Base-by-base conservation (phyloP, 495 filamentous ascomycete genomes). In the Aspergillus conjunctus region DNA sequence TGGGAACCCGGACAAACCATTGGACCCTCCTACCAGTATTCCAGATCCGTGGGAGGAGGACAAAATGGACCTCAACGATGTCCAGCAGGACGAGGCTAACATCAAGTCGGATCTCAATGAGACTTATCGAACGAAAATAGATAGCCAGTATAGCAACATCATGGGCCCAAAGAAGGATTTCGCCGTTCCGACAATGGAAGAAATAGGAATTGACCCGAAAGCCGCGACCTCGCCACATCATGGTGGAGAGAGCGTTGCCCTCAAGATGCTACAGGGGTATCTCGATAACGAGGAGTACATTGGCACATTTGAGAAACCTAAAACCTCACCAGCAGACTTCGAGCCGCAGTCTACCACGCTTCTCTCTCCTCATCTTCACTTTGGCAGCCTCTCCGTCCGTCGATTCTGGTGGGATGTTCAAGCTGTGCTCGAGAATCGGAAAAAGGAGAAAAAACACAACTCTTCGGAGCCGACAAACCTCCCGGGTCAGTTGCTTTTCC, bases 321-420 rank as follows among this genome's bases (percentile, higher is more conserved):
- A 82, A 22, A 89, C 88, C 1, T 87, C 87, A 7, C 88, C 88
- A 0, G 85, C 88, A 14, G 86, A 79, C 0, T 89, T 90, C 60
- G 77, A 83, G 31, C 88, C 87, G 0, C 85, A 87, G 72, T 78
- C 86, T 0, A 90, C 88, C 4, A 90, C 86, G 6, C 73, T 90
- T 4, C 79, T 90, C 10, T 88, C 85, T 0, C 88, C 87, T 9
- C 84, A 89, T 67, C 73, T 88, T n/a, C 88, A 91, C 64, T 91
- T 91, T 54, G 86, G 87, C 49, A 76, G 79, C 8, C 72, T 91
- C 3, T 83, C 80, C 37, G 74, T 83, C 26, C 81, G 87, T 11
- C 78, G 85, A 21, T 86, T 90, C 73, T 91, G 87, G 73, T 88
- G 86, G 84, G 77, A 80, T 41, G 85, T 85, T 1, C 82, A 85